A percentile compares a stretch with the other conserved stretches of the same genome.
phyloP scores from a whole-genome alignment of 352 stramenopile genomes.

The Thalassiosira hispida region DNA sequence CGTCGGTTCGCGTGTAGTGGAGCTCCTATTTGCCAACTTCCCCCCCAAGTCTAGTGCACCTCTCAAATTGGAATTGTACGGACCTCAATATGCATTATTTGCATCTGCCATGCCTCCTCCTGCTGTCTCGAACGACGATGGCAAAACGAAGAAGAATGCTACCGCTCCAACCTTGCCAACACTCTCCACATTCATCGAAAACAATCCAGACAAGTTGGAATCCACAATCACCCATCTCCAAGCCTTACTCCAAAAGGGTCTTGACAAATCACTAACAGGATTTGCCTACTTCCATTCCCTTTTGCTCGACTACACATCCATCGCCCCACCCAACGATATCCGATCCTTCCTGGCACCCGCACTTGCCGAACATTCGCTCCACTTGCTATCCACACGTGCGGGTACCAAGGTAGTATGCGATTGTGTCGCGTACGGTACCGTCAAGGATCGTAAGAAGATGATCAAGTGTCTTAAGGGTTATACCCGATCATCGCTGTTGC shows the following conservation, averaged over 20 bases:
- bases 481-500: constrained; percentile 71
- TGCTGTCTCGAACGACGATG: neutral
- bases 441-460: constrained; percentile 85
- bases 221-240: constrained; percentile 70
- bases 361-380: constrained; percentile 75
- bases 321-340: constrained; percentile 68
- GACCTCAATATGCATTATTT: constrained; percentile 83
- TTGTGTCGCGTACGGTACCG: constrained; percentile 74
- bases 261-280: constrained; percentile 80
- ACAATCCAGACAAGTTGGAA: constrained; percentile 70
- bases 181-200: constrained; percentile 58
- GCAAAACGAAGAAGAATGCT: constrained; percentile 20
- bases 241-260: constrained; percentile 77
- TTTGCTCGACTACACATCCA: constrained; percentile 72
- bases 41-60: constrained; percentile 86
- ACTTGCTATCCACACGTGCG: constrained; percentile 76
- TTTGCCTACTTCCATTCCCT: constrained; percentile 84
- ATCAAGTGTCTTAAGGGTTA: constrained; percentile 86
- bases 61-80: constrained; percentile 87
- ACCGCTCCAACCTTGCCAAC: constrained; percentile 29
- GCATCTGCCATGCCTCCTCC: constrained; percentile 8
- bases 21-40: constrained; percentile 86
- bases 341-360: constrained; percentile 60
- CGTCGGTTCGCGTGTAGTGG: constrained; percentile 91
- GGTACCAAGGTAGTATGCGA: constrained; percentile 73